These are phyloP conservation scores for Rutstroemia sp. DNA, from an alignment of 2,329 filamentous ascomycete species.

Conservation along the genomic window DNA sequence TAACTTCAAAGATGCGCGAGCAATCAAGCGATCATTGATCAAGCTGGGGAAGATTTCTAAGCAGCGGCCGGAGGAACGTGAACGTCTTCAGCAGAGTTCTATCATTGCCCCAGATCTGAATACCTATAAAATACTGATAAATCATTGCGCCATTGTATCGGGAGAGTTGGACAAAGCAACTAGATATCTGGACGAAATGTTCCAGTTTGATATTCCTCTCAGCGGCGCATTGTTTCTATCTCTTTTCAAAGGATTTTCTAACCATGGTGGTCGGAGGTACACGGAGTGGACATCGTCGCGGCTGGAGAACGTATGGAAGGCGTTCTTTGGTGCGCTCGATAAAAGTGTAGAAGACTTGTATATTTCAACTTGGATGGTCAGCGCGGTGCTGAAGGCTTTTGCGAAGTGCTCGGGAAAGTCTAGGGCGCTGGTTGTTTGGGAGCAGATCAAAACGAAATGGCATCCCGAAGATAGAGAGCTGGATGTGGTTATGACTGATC, in stretches of 20 bases:
- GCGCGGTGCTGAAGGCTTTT: conserved; percentile 57
- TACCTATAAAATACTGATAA: conserved; percentile 74
- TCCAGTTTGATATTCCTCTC: conserved; percentile 55
- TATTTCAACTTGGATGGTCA: conserved; percentile 53
- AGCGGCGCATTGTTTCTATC: conserved; percentile 72
- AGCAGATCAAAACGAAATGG: conserved; percentile 27
- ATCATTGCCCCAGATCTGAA: conserved; percentile 65
- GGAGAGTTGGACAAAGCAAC: conserved; percentile 68
- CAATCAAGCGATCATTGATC: conserved; percentile 47
- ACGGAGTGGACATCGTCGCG: conserved; percentile 65
- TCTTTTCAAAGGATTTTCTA: conserved; percentile 74
- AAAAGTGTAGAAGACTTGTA: conserved; percentile 37
- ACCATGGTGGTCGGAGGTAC: conserved; percentile 58
- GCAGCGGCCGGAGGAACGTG: conserved; percentile 46
- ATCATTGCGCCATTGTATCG: conserved; percentile 59
- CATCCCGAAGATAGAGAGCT: conserved; percentile 24
- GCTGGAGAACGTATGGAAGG: conserved; percentile 60
- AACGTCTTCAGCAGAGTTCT: conserved; percentile 51
- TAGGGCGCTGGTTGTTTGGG: conserved; percentile 25
- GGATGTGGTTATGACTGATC: conserved; percentile 22
- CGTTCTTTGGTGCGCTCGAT: conserved; percentile 52
- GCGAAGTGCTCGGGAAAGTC: conserved; percentile 34
- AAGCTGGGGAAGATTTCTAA: conserved; percentile 50
- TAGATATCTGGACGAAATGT: conserved; percentile 75
- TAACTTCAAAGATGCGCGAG: conserved; percentile 28